These are phyloP conservation scores for Ustilago nuda DNA, from an alignment of 1,284 basidiomycete genomes.

Conservation along the genomic window DNA sequence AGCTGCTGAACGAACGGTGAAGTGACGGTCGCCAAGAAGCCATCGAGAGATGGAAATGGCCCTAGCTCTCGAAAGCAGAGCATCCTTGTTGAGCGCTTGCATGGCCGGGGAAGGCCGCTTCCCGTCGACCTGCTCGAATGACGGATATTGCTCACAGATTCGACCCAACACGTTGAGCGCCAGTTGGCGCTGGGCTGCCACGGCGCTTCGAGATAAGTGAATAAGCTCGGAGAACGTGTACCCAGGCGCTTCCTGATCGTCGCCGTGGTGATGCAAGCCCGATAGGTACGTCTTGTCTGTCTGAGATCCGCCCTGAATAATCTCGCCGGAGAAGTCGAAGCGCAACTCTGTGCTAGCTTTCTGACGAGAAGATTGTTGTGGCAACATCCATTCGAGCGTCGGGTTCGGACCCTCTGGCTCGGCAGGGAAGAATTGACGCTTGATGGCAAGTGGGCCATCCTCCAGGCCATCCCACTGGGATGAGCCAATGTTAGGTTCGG, in stretches of 20 bases:
- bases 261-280: conserved; percentile 86
- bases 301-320: conserved; percentile 22
- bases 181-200: conserved; percentile 83
- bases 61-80: conserved; percentile 26
- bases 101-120: neutral
- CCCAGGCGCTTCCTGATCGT: conserved; percentile 82
- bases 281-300: conserved; percentile 54
- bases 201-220: conserved; percentile 81
- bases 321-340: conserved; percentile 59
- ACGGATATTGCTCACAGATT: conserved; percentile 69
- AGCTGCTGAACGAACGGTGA: conserved; percentile 56
- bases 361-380: conserved; percentile 6
- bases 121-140: neutral
- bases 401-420: conserved; percentile 68
- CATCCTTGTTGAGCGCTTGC: conserved; percentile 23
- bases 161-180: conserved; percentile 82
- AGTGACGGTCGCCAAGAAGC: conserved; percentile 57
- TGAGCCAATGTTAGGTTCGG: conserved; percentile 10
- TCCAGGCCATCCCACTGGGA: conserved; percentile 73
- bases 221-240: conserved; percentile 91
- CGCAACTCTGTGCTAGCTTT: conserved; percentile 32
- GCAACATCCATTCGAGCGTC: conserved; percentile 60
- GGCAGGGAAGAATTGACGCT: conserved; percentile 83
- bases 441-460: conserved; percentile 84
- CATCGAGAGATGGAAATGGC: conserved; percentile 51